Conservation (phyloP, 2,329 filamentous ascomycete species). For the Claviceps sp. region DNA sequence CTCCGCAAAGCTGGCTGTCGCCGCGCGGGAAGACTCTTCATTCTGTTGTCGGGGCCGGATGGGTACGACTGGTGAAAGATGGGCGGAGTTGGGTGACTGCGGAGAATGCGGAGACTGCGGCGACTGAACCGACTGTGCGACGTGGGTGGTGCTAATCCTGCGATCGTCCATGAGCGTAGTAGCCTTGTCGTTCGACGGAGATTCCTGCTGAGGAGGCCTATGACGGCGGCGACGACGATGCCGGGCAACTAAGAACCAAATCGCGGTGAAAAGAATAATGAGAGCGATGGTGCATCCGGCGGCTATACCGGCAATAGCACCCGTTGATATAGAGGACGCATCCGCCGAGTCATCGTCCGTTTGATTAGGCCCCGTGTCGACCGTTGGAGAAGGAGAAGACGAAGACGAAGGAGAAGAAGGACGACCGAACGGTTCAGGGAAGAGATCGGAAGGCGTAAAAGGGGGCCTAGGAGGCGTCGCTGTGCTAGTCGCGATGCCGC, state of each 20-base stretch:
- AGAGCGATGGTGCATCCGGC: conserved; percentile 26
- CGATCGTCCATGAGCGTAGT: conserved; percentile 33
- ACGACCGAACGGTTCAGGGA: too few relatives aligned
- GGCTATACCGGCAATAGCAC: conserved; percentile 34
- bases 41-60: not conserved
- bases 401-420: not conserved
- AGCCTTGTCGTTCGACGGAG: conserved; percentile 12
- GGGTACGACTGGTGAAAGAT: not conserved
- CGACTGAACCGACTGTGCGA: conserved; percentile 24
- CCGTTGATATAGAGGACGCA: conserved; percentile 22
- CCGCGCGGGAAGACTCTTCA: not conserved
- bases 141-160: conserved; percentile 24
- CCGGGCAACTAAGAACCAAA: conserved; percentile 31
- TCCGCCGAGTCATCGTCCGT: not conserved
- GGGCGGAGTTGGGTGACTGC: conserved; percentile 24
- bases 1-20: conserved; percentile 36
- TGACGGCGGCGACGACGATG: conserved; percentile 16
- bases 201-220: not conserved
- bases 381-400: not conserved
- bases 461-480: not conserved
- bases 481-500: not conserved
- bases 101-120: conserved; percentile 29
- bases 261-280: conserved; percentile 24
- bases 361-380: not conserved
- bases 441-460: too few relatives aligned